These are phyloP conservation scores for Mucor ambiguus DNA, from an alignment of 371 early-diverging fungal genomes.

Conservation along the genomic window DNA sequence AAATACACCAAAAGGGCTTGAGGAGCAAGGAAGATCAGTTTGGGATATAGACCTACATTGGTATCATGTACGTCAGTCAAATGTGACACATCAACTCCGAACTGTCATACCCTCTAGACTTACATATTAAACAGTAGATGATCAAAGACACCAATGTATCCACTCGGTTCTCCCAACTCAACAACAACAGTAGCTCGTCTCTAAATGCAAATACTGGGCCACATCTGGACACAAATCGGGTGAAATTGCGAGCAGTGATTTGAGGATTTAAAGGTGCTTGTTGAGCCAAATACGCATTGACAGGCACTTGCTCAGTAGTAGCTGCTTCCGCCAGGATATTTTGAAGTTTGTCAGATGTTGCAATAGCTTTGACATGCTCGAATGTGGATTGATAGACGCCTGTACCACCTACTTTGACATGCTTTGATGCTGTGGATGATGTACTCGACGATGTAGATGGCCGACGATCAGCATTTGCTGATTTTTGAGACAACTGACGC, in stretches of 20 bases:
- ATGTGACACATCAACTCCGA: neutral
- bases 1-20: conserved; percentile 29
- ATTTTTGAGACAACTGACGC: conserved; percentile 24
- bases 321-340: conserved; percentile 40
- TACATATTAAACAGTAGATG: conserved; percentile 43
- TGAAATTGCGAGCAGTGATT: conserved; percentile 42
- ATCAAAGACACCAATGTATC: conserved; percentile 40
- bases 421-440: neutral
- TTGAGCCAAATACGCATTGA: conserved; percentile 34
- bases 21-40: conserved; percentile 37
- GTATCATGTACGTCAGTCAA: neutral
- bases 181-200: conserved; percentile 34
- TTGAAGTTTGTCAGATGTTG: conserved; percentile 36
- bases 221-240: conserved; percentile 47
- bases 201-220: conserved; percentile 47
- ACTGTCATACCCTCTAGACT: neutral
- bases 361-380: conserved; percentile 10
- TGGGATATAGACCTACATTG: conserved; percentile 45
- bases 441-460: neutral
- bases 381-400: conserved; percentile 3
- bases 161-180: conserved; percentile 45
- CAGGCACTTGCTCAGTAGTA: conserved; percentile 24
- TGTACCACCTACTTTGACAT: neutral
- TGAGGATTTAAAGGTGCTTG: conserved; percentile 44
- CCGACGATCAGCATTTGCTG: conserved; percentile 20